These are phyloP conservation scores for Sordariomycetes sp. DNA, from an alignment of 2,329 filamentous ascomycete species.

Conservation along the genomic window DNA sequence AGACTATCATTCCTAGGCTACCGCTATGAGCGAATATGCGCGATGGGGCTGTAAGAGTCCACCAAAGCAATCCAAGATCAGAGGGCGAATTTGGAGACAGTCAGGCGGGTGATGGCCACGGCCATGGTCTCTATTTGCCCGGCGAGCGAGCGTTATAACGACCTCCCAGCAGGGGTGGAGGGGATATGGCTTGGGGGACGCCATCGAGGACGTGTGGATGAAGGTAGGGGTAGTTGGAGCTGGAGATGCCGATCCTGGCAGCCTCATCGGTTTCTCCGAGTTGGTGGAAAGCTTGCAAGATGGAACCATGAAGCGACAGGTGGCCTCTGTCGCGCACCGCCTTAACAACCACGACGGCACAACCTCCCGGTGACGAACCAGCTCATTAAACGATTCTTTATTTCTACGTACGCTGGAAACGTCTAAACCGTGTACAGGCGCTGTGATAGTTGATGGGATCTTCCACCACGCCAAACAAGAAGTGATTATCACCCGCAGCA, in stretches of 20 bases:
- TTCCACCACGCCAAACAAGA: constrained; percentile 15
- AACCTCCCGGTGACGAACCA: not conserved
- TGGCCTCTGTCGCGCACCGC: not conserved
- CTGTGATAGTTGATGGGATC: constrained; percentile 9
- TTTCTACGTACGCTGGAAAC: not conserved
- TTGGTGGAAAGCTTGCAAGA: not conserved
- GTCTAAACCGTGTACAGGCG: not conserved
- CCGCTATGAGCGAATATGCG: not conserved
- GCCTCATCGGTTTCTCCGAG: not conserved
- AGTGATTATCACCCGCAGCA: constrained; percentile 20
- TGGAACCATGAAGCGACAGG: not conserved
- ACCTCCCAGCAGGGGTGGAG: not conserved
- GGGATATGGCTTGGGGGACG: not conserved
- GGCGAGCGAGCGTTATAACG: not conserved
- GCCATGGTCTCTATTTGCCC: not conserved
- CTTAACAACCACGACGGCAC: not conserved
- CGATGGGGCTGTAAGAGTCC: not conserved
- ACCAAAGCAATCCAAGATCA: not conserved
- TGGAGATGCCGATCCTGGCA: not conserved
- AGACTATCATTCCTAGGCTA: not conserved
- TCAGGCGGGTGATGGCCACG: no score
- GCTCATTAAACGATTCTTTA: not conserved
- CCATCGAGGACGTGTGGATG: not conserved
- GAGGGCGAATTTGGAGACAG: no score
- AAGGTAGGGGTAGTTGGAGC: not conserved